These are phyloP conservation scores for Pseudogymnoascus sp. DNA, from an alignment of 2,329 filamentous ascomycete species.

Conservation along the genomic window DNA sequence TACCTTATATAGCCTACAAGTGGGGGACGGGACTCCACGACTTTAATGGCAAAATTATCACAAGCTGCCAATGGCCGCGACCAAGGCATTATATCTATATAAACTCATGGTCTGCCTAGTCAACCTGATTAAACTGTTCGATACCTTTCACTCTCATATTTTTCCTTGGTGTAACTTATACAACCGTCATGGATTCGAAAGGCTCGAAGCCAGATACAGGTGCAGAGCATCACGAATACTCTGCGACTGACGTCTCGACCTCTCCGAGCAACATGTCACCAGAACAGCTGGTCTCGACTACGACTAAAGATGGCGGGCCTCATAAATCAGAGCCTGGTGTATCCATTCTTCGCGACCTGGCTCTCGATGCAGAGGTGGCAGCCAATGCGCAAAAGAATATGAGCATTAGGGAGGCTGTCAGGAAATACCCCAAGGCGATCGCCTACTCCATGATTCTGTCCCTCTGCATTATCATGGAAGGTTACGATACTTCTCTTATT, in stretches of 20 bases:
- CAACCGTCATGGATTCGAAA: not conserved
- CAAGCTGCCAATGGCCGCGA: not conserved
- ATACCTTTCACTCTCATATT: not conserved
- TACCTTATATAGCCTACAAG: not conserved
- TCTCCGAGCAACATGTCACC: not conserved
- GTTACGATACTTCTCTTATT: slow-evolving; percentile 17
- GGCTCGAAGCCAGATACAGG: not conserved
- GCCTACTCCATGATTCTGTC: slow-evolving; percentile 16
- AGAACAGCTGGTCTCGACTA: not conserved
- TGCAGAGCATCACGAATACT: not conserved
- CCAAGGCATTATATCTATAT: not conserved
- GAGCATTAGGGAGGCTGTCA: slow-evolving; percentile 53
- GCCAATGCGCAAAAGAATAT: not conserved
- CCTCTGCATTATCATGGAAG: slow-evolving; percentile 17
- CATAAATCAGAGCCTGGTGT: not conserved
- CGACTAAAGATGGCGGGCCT: not conserved
- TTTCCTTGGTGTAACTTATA: not conserved
- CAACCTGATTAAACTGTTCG: not conserved
- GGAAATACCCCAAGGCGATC: slow-evolving; percentile 53
- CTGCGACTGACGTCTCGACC: not conserved
- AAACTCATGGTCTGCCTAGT: not conserved
- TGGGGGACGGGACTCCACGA: not conserved
- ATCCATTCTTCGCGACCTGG: not conserved
- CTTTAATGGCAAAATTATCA: not conserved
- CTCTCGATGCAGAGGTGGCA: not conserved